Evolutionary conservation across 2,329 filamentous ascomycete species (phyloP).

Genomic region (Curvularia lunata): DNA sequence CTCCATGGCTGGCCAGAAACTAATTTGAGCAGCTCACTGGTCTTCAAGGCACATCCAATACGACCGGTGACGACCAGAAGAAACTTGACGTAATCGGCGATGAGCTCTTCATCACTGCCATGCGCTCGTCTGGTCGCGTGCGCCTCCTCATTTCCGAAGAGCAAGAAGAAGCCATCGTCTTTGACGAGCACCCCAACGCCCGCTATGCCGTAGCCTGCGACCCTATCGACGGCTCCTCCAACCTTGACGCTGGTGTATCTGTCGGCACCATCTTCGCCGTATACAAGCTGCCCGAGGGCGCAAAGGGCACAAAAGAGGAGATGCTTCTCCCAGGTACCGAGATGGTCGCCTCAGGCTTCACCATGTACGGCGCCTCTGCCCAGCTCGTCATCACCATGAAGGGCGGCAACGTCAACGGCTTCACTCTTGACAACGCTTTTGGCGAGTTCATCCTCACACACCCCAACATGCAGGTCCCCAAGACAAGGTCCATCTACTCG

Average conservation of each 20-base stretch:
- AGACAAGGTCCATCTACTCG: conserved; percentile 85
- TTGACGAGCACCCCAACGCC: conserved; percentile 73
- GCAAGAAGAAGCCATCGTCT: conserved; percentile 90
- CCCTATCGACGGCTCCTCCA: conserved; percentile 96
- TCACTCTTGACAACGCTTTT: conserved; percentile 94
- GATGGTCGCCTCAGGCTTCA: conserved; percentile 94
- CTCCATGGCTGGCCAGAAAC: neutral
- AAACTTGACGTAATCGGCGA: conserved; percentile 99
- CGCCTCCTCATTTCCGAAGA: conserved; percentile 96
- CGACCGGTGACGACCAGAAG: conserved; percentile 97
- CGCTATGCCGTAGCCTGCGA: conserved; percentile 97
- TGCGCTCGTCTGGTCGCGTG: conserved; percentile 91
- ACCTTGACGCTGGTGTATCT: conserved; percentile 95
- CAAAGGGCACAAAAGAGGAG: conserved; percentile 78
- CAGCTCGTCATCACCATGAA: conserved; percentile 98
- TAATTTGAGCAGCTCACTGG: conserved; percentile 71
- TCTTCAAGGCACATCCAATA: conserved; percentile 92
- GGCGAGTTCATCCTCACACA: conserved; percentile 99
- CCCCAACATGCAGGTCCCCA: conserved; percentile 88
- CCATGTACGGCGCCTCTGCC: conserved; percentile 98
- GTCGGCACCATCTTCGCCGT: conserved; percentile 97
- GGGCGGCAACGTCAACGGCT: conserved; percentile 90
- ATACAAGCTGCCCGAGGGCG: conserved; percentile 83
- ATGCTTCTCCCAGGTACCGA: conserved; percentile 89
- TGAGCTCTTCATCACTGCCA: conserved; percentile 94